phyloP scores from a whole-genome alignment of 306 rosid species.

The Trichosanthes cucumerina region DNA sequence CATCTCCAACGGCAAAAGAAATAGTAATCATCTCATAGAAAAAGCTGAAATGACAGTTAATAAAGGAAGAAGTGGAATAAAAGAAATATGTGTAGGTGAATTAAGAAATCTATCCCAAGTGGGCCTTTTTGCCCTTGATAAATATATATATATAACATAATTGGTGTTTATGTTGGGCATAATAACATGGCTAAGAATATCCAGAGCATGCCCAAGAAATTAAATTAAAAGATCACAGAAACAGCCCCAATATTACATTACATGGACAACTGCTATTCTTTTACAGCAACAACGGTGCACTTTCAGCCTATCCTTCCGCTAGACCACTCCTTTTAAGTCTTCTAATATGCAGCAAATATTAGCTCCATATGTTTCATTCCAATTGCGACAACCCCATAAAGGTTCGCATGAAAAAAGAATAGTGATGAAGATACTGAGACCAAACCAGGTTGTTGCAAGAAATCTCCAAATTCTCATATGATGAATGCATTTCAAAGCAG shows the following conservation, averaged over 20 bases:
- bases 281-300: no score
- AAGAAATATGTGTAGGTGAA: not conserved
- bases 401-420: no score
- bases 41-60: not conserved
- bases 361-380: no score
- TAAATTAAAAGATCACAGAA: not conserved
- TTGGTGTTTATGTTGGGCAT: no score
- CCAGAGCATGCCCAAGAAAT: not conserved
- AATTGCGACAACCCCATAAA: no score
- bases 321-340: constrained; percentile 81
- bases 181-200: no score
- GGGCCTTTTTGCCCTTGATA: not conserved
- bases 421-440: no score
- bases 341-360: constrained; percentile 50
- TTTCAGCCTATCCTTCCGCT: constrained; percentile 5
- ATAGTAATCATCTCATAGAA: not conserved
- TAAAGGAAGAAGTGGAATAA: not conserved
- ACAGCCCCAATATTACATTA: not conserved
- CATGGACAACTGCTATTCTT: no score
- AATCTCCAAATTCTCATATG: constrained; percentile 67
- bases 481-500: constrained; percentile 67
- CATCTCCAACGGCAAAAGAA: not conserved
- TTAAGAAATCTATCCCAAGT: not conserved
- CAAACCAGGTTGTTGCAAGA: not conserved
- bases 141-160: no score